phyloP scores from a whole-genome alignment of 208 protist species.

The Trypanosoma vivax region DNA sequence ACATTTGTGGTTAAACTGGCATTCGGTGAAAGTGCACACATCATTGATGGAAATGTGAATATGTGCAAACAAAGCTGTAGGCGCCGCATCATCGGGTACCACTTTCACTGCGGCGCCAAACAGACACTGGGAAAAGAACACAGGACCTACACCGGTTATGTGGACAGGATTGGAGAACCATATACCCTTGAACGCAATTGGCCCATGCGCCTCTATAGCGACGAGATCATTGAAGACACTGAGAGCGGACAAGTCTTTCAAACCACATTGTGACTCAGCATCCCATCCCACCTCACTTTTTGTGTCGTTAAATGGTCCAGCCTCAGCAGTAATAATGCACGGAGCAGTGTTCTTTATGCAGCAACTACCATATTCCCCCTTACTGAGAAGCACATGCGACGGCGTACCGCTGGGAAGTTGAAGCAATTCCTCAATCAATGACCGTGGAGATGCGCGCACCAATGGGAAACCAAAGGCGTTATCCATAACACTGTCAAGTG shows the following conservation, averaged over 20 bases:
- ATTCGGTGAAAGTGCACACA: slow-evolving; percentile 12
- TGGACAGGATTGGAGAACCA: slow-evolving; percentile 37
- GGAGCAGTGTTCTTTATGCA: slow-evolving; percentile 13
- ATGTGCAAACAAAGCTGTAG: slow-evolving; percentile 5
- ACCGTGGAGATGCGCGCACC: background rate
- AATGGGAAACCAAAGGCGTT: background rate
- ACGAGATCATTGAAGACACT: slow-evolving; percentile 28
- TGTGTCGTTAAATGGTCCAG: background rate
- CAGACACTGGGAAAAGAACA: slow-evolving; percentile 51
- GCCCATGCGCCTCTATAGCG: slow-evolving; percentile 33
- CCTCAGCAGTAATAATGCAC: slow-evolving; percentile 10
- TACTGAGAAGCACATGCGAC: slow-evolving; percentile 1
- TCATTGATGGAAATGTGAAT: slow-evolving; percentile 6
- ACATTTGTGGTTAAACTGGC: slow-evolving; percentile 14
- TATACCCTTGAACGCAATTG: slow-evolving; percentile 35
- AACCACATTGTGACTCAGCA: background rate
- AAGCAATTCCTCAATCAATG: background rate
- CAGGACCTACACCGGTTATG: slow-evolving; percentile 30
- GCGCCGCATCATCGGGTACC: background rate
- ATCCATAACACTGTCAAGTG: slow-evolving; percentile 8
- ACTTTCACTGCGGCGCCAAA: slow-evolving; percentile 22
- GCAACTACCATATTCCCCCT: slow-evolving; percentile 1
- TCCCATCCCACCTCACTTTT: background rate
- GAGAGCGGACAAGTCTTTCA: background rate
- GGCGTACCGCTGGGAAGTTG: slow-evolving; percentile 1